Evolutionary conservation across 164 flowering plant species (phyloP).

Genomic region (Tetrastigma voinierianum): DNA sequence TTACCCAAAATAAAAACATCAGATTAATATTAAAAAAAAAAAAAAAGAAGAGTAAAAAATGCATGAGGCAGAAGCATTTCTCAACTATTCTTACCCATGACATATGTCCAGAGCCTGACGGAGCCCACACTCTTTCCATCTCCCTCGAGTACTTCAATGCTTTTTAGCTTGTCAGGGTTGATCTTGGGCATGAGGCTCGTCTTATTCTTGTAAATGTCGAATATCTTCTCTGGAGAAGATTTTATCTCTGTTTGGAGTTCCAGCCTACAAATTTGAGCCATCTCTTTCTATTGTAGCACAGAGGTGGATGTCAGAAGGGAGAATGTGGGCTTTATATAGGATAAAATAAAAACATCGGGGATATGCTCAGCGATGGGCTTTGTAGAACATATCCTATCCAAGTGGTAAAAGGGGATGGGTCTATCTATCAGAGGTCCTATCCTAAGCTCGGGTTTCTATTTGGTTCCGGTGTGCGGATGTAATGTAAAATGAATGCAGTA

Average conservation of each 20-base stretch:
- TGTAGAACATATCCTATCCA: too few species aligned
- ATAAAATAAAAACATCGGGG: neutral
- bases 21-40: too few species aligned
- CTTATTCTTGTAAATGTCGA: constrained; percentile 22
- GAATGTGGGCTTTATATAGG: neutral
- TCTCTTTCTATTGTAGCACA: neutral
- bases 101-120: constrained; percentile 20
- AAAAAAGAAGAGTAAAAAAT: too few species aligned
- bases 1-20: neutral
- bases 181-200: constrained; percentile 17
- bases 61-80: too few species aligned
- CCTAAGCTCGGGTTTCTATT: too few species aligned
- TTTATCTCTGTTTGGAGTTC: constrained; percentile 17
- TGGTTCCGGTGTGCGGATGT: too few species aligned
- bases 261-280: constrained; percentile 24
- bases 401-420: too few species aligned
- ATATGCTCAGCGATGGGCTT: neutral
- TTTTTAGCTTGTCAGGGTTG: constrained; percentile 17
- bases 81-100: constrained; percentile 19
- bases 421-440: too few species aligned
- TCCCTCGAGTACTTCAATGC: constrained; percentile 28
- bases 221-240: constrained; percentile 22
- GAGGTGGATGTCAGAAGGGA: neutral
- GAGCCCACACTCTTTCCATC: constrained; percentile 24
- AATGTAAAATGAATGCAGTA: too few species aligned